These are phyloP conservation scores for Plasmodium vinckei DNA, from an alignment of 169 alveolate genomes.

Conservation along the genomic window DNA sequence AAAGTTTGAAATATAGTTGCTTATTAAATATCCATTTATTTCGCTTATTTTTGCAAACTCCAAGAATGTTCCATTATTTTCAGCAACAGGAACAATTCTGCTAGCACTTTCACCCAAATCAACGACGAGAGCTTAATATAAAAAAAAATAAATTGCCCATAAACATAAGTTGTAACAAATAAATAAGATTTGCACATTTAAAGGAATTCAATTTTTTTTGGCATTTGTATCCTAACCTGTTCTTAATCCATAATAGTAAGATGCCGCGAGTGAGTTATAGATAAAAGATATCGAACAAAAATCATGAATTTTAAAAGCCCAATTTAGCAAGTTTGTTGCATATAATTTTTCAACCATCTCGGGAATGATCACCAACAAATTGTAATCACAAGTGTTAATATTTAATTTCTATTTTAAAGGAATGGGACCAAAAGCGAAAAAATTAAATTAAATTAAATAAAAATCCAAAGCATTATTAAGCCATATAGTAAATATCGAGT, in stretches of 20 bases:
- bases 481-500: not conserved
- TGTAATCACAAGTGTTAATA: conserved; percentile 46
- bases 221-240: conserved; percentile 28
- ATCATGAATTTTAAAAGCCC: conserved; percentile 67
- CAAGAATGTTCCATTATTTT: conserved; percentile 57
- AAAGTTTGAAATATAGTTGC: conserved; percentile 70
- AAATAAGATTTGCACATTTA: not conserved
- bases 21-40: conserved; percentile 71
- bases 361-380: conserved; percentile 55
- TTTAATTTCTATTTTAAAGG: conserved; percentile 39
- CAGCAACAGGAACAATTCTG: conserved; percentile 65
- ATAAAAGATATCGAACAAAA: conserved; percentile 69
- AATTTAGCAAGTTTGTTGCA: conserved; percentile 33
- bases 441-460: not conserved
- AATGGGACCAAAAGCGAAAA: not conserved
- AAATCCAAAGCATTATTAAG: too few relatives aligned
- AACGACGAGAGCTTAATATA: conserved; percentile 40
- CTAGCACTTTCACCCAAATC: conserved; percentile 75
- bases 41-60: conserved; percentile 41
- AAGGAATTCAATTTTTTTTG: not conserved
- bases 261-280: conserved; percentile 60
- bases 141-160: not conserved
- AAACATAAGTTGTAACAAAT: not conserved
- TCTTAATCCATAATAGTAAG: conserved; percentile 71
- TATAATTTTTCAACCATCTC: conserved; percentile 57